Evolutionary conservation across 176 grass and related monocot genomes (phyloP).

Genomic region (Avena insularis): DNA sequence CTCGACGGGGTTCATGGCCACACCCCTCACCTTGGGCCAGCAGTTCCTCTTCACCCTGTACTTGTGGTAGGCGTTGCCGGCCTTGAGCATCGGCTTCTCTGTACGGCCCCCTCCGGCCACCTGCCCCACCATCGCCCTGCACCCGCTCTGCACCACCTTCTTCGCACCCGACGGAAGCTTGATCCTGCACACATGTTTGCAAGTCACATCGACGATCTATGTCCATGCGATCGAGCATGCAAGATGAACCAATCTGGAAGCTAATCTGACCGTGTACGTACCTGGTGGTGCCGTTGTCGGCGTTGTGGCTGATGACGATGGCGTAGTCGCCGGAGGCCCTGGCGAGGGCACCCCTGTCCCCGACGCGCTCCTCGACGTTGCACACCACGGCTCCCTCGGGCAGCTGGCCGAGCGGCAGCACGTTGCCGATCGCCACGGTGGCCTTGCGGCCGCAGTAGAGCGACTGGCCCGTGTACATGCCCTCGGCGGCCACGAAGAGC

Average conservation of each 20-base stretch:
- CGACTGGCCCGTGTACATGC: constrained; percentile 94
- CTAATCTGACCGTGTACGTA: neutral
- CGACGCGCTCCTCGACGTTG: constrained; percentile 90
- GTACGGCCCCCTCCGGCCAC: constrained; percentile 89
- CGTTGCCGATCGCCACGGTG: constrained; percentile 80
- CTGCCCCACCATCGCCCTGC: constrained; percentile 90
- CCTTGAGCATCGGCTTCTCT: constrained; percentile 90
- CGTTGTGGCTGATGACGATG: constrained; percentile 89
- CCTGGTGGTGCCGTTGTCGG: constrained; percentile 86
- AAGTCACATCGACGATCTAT: neutral
- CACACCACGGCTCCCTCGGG: constrained; percentile 89
- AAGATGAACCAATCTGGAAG: neutral
- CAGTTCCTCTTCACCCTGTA: constrained; percentile 90
- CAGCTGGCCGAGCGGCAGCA: constrained; percentile 65
- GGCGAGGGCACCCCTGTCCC: constrained; percentile 79
- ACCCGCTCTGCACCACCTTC: constrained; percentile 84
- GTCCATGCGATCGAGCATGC: neutral
- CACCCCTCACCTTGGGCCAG: constrained; percentile 98
- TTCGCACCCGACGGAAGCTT: constrained; percentile 95
- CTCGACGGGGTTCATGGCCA: constrained; percentile 95
- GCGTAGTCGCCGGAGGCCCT: constrained; percentile 79
- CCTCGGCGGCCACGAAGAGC: constrained; percentile 88
- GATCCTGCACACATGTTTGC: constrained; percentile 49
- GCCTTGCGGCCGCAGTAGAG: constrained; percentile 94
- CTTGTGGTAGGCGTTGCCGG: constrained; percentile 93